These are phyloP conservation scores for Macrotyloma uniflorum DNA, from an alignment of 306 rosid genomes.

Conservation along the genomic window DNA sequence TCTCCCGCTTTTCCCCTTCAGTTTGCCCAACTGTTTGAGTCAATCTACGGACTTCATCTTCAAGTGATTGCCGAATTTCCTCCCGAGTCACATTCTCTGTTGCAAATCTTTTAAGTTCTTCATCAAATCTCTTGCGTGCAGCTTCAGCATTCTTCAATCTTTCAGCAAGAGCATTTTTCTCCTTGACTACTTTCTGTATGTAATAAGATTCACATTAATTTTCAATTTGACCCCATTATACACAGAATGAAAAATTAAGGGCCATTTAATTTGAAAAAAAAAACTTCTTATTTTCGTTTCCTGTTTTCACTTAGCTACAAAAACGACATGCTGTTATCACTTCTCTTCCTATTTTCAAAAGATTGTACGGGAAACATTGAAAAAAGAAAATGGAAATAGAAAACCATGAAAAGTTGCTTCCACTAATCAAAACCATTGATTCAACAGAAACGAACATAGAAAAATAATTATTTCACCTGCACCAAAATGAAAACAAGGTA, in stretches of 20 bases:
- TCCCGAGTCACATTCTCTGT: constrained; percentile 93
- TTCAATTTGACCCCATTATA: constrained; percentile 4
- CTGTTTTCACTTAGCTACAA: not conserved
- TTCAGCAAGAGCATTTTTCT: constrained; percentile 94
- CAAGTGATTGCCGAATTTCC: constrained; percentile 93
- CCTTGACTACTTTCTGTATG: constrained; percentile 89
- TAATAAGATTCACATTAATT: constrained; percentile 37
- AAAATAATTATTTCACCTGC: not conserved
- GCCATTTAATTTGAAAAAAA: not conserved
- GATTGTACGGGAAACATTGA: not conserved
- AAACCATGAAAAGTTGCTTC: not conserved
- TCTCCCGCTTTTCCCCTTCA: constrained; percentile 93
- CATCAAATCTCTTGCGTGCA: constrained; percentile 97
- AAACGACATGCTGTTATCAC: not conserved
- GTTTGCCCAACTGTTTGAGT: constrained; percentile 97
- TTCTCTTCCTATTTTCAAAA: not conserved
- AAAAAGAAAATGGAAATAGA: not conserved
- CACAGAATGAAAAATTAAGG: constrained; percentile 24
- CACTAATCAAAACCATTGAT: not conserved
- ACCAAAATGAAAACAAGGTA: not conserved
- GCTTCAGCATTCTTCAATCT: constrained; percentile 95
- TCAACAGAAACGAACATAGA: not conserved
- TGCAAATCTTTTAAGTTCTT: constrained; percentile 87
- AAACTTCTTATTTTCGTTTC: not conserved
- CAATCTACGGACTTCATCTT: constrained; percentile 88